Evolutionary conservation across 2,329 filamentous ascomycete genomes (phyloP).

Genomic region (Colletotrichum sp.): DNA sequence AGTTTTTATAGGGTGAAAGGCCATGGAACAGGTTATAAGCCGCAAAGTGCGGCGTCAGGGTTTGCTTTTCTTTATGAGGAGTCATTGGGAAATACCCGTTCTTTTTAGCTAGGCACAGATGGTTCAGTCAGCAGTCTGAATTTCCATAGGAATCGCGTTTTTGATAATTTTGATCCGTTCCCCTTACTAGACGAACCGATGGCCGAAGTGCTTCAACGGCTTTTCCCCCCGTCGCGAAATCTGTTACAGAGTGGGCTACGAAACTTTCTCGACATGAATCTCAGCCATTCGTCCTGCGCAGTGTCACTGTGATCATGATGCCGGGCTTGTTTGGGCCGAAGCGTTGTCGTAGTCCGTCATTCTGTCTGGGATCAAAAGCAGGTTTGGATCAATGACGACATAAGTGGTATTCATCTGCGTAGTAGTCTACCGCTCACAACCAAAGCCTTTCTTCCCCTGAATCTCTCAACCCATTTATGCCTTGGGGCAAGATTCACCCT

Average conservation of each 20-base stretch:
- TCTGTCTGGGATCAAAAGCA: accelerated
- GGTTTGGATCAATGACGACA: no score
- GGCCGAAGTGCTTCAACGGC: no score
- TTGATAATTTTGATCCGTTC: not conserved
- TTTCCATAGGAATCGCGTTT: not conserved
- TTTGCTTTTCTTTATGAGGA: not conserved
- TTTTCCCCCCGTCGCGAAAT: no score
- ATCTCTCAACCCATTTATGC: not conserved
- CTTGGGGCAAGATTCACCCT: not conserved
- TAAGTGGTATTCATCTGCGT: not conserved
- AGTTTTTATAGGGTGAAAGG: not conserved
- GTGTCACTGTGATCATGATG: no score
- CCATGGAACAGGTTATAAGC: not conserved
- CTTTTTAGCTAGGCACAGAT: not conserved
- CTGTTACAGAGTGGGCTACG: no score
- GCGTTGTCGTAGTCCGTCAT: no score
- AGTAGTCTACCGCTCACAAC: not conserved
- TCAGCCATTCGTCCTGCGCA: no score
- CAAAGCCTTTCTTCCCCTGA: not conserved
- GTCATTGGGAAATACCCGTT: not conserved
- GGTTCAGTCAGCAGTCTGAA: not conserved
- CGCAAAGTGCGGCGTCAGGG: not conserved
- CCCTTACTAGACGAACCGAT: no score
- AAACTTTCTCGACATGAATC: no score
- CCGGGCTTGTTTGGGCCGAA: no score